Evolutionary conservation across 768 basidiomycete species (phyloP).

Genomic region (Pleurotus citrinopileatus): DNA sequence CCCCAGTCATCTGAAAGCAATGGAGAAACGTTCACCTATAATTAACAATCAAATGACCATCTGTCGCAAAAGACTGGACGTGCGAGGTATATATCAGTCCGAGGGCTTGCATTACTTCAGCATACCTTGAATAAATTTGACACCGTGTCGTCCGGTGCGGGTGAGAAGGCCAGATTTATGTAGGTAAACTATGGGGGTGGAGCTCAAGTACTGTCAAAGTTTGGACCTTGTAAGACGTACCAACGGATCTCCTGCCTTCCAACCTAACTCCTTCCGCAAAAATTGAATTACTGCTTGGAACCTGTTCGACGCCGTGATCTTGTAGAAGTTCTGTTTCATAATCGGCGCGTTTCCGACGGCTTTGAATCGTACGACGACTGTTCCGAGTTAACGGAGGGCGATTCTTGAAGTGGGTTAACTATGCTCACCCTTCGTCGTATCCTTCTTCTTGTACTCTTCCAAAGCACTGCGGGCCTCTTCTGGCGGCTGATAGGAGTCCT

Average conservation of each 20-base stretch:
- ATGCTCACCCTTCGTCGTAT: constrained; percentile 66
- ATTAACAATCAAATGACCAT: constrained; percentile 87
- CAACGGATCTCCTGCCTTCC: constrained; percentile 82
- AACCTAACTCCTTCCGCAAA: constrained; percentile 81
- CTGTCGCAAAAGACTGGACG: constrained; percentile 75
- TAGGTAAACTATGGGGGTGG: constrained; percentile 46
- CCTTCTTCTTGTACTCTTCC: constrained; percentile 86
- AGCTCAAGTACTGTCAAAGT: constrained; percentile 16
- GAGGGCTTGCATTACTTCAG: not conserved
- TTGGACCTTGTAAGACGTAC: constrained; percentile 39
- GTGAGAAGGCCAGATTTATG: constrained; percentile 73
- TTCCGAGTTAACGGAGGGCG: not conserved
- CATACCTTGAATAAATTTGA: constrained; percentile 71
- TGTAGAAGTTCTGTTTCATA: constrained; percentile 98
- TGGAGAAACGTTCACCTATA: constrained; percentile 58
- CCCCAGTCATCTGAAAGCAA: constrained; percentile 2
- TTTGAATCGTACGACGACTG: constrained; percentile 96
- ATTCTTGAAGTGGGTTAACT: not conserved
- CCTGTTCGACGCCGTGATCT: constrained; percentile 90
- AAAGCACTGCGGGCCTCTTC: constrained; percentile 67
- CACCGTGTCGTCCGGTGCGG: constrained; percentile 79
- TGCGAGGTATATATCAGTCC: not conserved
- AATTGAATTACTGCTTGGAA: constrained; percentile 96
- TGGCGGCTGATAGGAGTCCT: constrained; percentile 28
- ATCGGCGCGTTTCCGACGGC: constrained; percentile 97